Evolutionary conservation across 371 early-diverging fungal genomes (phyloP), one percentile per base, ranked within the genome.

Genomic region (Circinella umbellata): DNA sequence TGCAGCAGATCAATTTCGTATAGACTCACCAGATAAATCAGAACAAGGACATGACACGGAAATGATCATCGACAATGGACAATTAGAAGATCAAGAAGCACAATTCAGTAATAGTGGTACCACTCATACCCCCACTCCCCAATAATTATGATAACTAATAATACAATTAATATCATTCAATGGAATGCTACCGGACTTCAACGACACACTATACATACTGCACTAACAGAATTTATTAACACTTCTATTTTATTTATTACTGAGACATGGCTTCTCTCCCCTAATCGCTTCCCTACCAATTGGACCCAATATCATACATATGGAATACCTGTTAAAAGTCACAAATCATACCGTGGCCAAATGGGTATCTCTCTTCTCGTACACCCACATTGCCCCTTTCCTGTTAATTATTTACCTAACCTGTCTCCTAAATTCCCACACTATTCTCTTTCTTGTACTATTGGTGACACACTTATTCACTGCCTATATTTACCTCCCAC

Each of bases 251-350:
- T 63, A 15, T 47, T 63, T 38, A 38, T 63, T 18, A 63, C 63
- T 18, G 63, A 63, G 46, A 63, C 63, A n/a, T 54, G 55, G 39
- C 47, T 46, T 17, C 35, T 63, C 2, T 15, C 39, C 39, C 63
- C n/a, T 18, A n/a, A n/a, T 35, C 39, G 47, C n/a, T 47, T 42
- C 63, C 63, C 17, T 11, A 46, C 46, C 38, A 13, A 15, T 18
- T 63, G 63, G 63, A 47, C 18, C 1, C 63, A 63, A 63, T 63
- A 46, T 35, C 63, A 63, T 38, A 63, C 39, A 15, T 63, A 63
- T 36, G 63, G 37, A n/a, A 27, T 54, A n/a, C 55, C 55, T 54
- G 11, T 63, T n/a, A 1, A 13, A 9, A 3, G 20, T 10, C 27
- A n/a, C n/a, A n/a, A n/a, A 1, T 6, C n/a, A 47, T 36, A 42